Conservation (phyloP, 1,284 basidiomycete species). For the Serendipita sp. region DNA sequence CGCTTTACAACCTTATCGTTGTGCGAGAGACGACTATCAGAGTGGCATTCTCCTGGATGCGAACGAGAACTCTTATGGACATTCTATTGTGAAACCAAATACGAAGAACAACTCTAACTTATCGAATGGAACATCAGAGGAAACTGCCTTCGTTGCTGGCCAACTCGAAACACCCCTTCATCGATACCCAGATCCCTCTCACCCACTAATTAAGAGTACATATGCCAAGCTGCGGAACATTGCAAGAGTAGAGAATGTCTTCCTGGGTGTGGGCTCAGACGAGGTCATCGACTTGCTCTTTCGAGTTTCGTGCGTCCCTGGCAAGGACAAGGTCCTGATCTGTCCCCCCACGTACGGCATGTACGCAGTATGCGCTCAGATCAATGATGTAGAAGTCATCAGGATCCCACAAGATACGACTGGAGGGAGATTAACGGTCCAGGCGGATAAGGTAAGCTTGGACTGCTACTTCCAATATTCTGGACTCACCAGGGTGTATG, state of each 20-base stretch:
- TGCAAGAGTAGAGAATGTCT: conserved; percentile 52
- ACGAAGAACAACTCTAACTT: neutral
- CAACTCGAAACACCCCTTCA: conserved; percentile 47
- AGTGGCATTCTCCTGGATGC: conserved; percentile 92
- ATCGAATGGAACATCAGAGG: conserved; percentile 11
- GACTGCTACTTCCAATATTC: conserved; percentile 10
- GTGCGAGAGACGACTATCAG: conserved; percentile 92
- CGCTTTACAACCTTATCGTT: conserved; percentile 82
- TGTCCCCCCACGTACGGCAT: conserved; percentile 97
- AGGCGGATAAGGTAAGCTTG: conserved; percentile 54
- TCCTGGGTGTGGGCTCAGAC: conserved; percentile 93
- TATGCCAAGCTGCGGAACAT: conserved; percentile 64
- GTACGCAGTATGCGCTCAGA: conserved; percentile 89
- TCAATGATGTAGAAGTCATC: conserved; percentile 83
- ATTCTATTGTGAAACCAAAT: conserved; percentile 45
- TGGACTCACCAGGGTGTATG: conserved; percentile 2
- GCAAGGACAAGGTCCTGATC: conserved; percentile 65
- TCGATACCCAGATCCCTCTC: conserved; percentile 77
- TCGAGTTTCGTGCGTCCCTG: conserved; percentile 76
- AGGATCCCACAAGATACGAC: conserved; percentile 68
- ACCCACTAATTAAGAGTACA: conserved; percentile 64
- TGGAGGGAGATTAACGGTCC: conserved; percentile 62
- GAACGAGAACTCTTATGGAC: conserved; percentile 91
- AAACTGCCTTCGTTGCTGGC: conserved; percentile 19
- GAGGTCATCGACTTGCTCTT: conserved; percentile 94